phyloP scores from a whole-genome alignment of 257 asterid species.

The Handroanthus guayacan region DNA sequence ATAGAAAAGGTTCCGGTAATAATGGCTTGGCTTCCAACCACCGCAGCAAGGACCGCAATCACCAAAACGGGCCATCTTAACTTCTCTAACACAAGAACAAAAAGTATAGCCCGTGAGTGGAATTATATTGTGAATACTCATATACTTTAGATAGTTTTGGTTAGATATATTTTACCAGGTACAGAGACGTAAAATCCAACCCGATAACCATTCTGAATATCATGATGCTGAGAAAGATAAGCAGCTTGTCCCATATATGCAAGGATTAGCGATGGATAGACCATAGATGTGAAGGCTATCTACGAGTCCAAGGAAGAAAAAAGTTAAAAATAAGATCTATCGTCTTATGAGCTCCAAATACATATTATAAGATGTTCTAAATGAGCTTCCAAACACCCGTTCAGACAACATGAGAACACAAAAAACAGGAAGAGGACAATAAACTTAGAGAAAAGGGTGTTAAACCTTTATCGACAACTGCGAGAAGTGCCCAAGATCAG shows the following conservation, averaged over 20 bases:
- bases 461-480: slow-evolving; percentile 86
- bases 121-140: background rate
- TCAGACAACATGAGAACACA: too few species aligned
- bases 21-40: slow-evolving; percentile 93
- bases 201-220: slow-evolving; percentile 40
- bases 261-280: slow-evolving; percentile 82
- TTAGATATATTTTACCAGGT: slow-evolving; percentile 61
- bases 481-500: slow-evolving; percentile 93
- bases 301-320: slow-evolving; percentile 35
- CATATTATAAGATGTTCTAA: too few species aligned
- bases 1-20: slow-evolving; percentile 91
- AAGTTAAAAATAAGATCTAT: slow-evolving; percentile 25
- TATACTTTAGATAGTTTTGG: background rate
- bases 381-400: too few species aligned
- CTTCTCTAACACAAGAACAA: slow-evolving; percentile 42
- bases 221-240: slow-evolving; percentile 78
- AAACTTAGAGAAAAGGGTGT: background rate
- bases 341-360: background rate
- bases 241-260: slow-evolving; percentile 99
- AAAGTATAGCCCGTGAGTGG: background rate
- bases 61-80: slow-evolving; percentile 88
- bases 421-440: background rate
- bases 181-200: slow-evolving; percentile 91
- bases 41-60: slow-evolving; percentile 90
- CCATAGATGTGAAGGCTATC: slow-evolving; percentile 80